A percentile compares a stretch with the other conserved stretches of the same genome.
These are phyloP conservation scores for Amaranthus cruentus DNA, from an alignment of 148 eudicot genomes.

Conservation along the genomic window DNA sequence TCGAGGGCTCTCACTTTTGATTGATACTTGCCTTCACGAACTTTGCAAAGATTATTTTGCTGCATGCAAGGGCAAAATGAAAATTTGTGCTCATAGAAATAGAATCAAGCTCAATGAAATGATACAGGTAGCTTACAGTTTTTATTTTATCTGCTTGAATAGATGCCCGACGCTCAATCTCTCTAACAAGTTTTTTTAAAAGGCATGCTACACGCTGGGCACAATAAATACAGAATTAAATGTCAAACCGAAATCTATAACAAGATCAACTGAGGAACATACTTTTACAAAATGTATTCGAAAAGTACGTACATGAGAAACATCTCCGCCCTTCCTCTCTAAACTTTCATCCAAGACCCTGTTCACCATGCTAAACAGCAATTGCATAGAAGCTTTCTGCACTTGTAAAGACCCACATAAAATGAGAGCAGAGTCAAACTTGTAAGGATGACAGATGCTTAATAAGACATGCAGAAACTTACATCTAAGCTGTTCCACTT, in stretches of 20 bases:
- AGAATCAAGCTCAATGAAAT: not conserved
- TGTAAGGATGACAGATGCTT: not conserved
- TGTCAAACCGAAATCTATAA: not conserved
- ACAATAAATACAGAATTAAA: slow-evolving; percentile 15
- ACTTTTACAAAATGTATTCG: not conserved
- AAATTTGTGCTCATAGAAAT: slow-evolving; percentile 12
- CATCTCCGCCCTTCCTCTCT: slow-evolving; percentile 74
- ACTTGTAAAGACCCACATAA: slow-evolving; percentile 14
- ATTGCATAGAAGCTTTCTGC: slow-evolving; percentile 74
- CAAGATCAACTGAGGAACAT: not conserved
- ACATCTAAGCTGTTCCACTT: slow-evolving; percentile 79
- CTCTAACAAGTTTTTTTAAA: slow-evolving; percentile 69
- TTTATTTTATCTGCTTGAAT: slow-evolving; percentile 58
- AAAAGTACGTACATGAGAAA: slow-evolving; percentile 56
- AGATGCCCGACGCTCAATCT: slow-evolving; percentile 74
- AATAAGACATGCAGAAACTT: slow-evolving; percentile 17
- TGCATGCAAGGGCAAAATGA: slow-evolving; percentile 29
- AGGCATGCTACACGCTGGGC: slow-evolving; percentile 67
- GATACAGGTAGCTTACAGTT: slow-evolving; percentile 40
- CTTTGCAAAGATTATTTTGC: slow-evolving; percentile 73
- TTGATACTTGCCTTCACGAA: slow-evolving; percentile 73
- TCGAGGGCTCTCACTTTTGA: slow-evolving; percentile 68
- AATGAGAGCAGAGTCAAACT: slow-evolving; percentile 9
- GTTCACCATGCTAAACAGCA: slow-evolving; percentile 66
- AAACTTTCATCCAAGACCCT: slow-evolving; percentile 72